Percentiles rank a stretch among this genome's conserved stretches.
These are phyloP conservation scores for Immersiporthe knoxdaviesiana DNA, from an alignment of 2,329 filamentous ascomycete genomes.

Conservation along the genomic window DNA sequence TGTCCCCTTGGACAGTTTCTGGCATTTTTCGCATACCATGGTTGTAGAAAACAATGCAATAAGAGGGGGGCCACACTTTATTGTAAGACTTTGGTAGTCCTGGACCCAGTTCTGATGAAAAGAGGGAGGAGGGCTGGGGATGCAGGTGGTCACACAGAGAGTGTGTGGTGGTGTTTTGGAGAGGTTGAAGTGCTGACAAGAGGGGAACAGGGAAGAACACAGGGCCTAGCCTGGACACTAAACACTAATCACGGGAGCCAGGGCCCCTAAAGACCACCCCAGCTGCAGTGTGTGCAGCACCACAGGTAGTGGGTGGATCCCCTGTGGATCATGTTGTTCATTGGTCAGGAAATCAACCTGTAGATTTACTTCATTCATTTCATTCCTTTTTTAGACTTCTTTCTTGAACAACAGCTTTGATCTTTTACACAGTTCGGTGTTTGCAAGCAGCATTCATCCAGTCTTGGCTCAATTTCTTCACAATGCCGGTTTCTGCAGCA, in stretches of 20 bases:
- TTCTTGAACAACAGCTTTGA: not conserved
- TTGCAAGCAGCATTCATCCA: too few relatives aligned
- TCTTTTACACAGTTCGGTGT: too few relatives aligned
- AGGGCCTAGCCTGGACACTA: not conserved
- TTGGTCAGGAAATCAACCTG: not conserved
- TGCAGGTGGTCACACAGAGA: not conserved
- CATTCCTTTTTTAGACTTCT: not conserved
- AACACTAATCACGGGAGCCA: not conserved
- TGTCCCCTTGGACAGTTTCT: slow-evolving; percentile 63
- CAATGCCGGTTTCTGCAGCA: too few relatives aligned
- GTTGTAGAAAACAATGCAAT: slow-evolving; percentile 28
- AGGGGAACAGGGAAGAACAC: too few relatives aligned
- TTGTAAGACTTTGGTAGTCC: too few relatives aligned
- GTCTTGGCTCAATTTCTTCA: too few relatives aligned
- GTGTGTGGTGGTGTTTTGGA: not conserved
- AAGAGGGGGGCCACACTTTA: not conserved
- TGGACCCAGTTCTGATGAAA: too few relatives aligned
- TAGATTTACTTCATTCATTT: not conserved
- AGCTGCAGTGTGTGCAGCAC: not conserved
- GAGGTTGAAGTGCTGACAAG: not conserved
- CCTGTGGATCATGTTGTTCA: not conserved
- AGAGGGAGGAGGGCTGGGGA: too few relatives aligned
- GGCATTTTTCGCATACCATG: slow-evolving; percentile 69
- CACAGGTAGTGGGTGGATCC: not conserved
- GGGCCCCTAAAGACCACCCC: not conserved